These are phyloP conservation scores for Fonsecaea monophora DNA, from an alignment of 2,329 filamentous ascomycete genomes.

Conservation along the genomic window DNA sequence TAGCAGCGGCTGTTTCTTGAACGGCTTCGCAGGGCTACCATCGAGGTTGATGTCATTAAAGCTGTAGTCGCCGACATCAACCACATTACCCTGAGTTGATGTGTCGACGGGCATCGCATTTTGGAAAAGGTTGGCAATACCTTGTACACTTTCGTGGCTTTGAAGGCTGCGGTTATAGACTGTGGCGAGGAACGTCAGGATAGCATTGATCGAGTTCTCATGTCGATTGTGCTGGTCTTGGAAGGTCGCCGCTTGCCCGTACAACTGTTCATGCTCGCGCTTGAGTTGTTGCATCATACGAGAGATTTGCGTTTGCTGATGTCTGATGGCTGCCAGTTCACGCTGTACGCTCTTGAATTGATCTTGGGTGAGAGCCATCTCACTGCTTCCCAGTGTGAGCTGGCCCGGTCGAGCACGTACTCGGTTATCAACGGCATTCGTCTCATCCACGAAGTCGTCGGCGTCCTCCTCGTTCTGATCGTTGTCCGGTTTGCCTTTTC, in stretches of 20 bases:
- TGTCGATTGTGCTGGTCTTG: conserved; percentile 94
- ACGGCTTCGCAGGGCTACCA: conserved; percentile 48
- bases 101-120: conserved; percentile 67
- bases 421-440: conserved; percentile 43
- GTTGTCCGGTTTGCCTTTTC: conserved; percentile 58
- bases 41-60: conserved; percentile 44
- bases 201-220: conserved; percentile 98
- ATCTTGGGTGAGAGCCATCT: conserved; percentile 64
- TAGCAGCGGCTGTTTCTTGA: conserved; percentile 56
- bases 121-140: conserved; percentile 80
- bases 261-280: conserved; percentile 85
- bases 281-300: conserved; percentile 80
- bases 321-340: conserved; percentile 80
- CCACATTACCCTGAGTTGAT: conserved; percentile 64
- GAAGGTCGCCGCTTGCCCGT: conserved; percentile 85
- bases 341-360: conserved; percentile 79
- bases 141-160: conserved; percentile 70
- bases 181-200: conserved; percentile 93
- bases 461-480: conserved; percentile 74
- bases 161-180: conserved; percentile 95
- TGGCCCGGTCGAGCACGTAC: conserved; percentile 47
- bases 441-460: conserved; percentile 58
- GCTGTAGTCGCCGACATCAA: conserved; percentile 66
- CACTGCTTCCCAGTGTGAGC: conserved; percentile 50
- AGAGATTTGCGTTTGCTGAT: conserved; percentile 85